phyloP scores from a whole-genome alignment of 257 asterid species.

The Solanum phureja region DNA sequence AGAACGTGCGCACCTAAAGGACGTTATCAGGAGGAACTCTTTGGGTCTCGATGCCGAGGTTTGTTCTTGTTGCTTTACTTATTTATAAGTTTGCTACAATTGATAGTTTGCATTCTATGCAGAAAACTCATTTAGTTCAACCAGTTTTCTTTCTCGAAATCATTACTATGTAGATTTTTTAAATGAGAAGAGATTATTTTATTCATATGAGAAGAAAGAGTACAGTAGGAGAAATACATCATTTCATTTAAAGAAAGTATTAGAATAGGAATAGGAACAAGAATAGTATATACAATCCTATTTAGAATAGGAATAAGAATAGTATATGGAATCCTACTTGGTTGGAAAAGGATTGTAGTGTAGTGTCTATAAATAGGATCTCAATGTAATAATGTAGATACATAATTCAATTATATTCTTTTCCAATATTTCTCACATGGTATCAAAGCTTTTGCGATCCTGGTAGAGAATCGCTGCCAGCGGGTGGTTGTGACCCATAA shows the following conservation, averaged over 20 bases:
- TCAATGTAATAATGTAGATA: neutral
- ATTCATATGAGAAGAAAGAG: neutral
- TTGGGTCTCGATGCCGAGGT: conserved; percentile 92
- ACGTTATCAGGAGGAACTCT: conserved; percentile 71
- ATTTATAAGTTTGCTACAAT: neutral
- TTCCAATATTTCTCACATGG: neutral
- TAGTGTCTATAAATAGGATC: neutral
- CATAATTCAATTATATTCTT: neutral
- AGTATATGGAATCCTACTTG: neutral
- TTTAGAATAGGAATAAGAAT: neutral
- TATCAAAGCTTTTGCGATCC: too few species aligned
- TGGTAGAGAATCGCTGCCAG: neutral
- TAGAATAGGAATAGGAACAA: neutral
- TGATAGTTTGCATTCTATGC: neutral
- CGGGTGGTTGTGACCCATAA: neutral
- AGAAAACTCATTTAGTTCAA: neutral
- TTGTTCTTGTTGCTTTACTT: neutral
- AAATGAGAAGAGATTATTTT: neutral
- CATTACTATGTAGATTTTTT: neutral
- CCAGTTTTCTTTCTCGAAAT: neutral
- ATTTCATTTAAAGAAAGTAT: neutral
- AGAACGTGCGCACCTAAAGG: conserved; percentile 94
- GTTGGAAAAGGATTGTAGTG: neutral
- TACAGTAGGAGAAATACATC: neutral
- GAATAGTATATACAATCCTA: neutral